Conservation (phyloP, 2,329 filamentous ascomycete species). For the Harringtonia aguacate region DNA sequence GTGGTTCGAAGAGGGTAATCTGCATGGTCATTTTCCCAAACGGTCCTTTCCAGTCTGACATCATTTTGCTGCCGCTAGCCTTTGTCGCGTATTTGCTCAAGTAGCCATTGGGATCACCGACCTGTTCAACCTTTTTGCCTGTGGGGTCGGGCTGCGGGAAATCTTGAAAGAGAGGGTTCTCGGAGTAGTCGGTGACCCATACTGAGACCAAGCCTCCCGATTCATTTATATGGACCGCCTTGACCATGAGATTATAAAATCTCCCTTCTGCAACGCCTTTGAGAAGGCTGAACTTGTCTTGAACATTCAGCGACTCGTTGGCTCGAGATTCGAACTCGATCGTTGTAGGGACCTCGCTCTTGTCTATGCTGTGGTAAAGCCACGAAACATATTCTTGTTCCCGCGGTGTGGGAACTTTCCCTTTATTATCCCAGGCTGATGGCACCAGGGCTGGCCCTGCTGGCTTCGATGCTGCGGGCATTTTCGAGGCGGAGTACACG, state of each 20-base stretch:
- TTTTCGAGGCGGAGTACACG: slow-evolving; percentile 28
- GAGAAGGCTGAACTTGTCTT: slow-evolving; percentile 53
- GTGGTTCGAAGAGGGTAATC: slow-evolving; percentile 59
- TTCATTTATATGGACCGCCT: slow-evolving; percentile 54
- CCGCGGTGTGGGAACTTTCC: slow-evolving; percentile 13
- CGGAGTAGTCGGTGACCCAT: slow-evolving; percentile 76
- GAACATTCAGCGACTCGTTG: slow-evolving; percentile 29
- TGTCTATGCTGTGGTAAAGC: slow-evolving; percentile 34
- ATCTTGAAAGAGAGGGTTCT: slow-evolving; percentile 53
- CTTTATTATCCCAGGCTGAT: slow-evolving; percentile 1
- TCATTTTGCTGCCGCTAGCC: slow-evolving; percentile 8
- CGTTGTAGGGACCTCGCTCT: slow-evolving; percentile 28
- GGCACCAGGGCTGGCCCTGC: slow-evolving; percentile 22
- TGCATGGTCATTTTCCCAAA: slow-evolving; percentile 62
- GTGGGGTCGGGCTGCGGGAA: slow-evolving; percentile 23
- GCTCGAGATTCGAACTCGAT: slow-evolving; percentile 30
- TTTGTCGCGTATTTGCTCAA: slow-evolving; percentile 16
- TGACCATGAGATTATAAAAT: slow-evolving; percentile 61
- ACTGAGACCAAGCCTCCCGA: slow-evolving; percentile 44
- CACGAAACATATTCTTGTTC: slow-evolving; percentile 35
- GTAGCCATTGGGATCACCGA: slow-evolving; percentile 36
- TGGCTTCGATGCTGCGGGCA: slow-evolving; percentile 27
- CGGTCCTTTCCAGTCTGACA: slow-evolving; percentile 56
- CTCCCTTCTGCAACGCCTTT: slow-evolving; percentile 43
- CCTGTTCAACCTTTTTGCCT: slow-evolving; percentile 34